phyloP scores from a whole-genome alignment of 768 basidiomycete genomes.

The Sporobolomyces roseus region DNA sequence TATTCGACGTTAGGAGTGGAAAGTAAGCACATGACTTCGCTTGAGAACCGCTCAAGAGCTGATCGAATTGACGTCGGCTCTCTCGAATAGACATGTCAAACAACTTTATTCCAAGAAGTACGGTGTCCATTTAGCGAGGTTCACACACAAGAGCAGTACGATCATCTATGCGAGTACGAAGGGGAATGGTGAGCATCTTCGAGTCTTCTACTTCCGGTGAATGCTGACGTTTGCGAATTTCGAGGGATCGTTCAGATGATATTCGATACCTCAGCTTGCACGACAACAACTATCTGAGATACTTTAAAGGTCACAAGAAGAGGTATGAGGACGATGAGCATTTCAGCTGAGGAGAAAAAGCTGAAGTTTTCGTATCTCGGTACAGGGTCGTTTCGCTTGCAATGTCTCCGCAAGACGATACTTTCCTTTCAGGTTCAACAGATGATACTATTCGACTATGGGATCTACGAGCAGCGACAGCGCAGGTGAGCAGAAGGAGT shows the following conservation, averaged over 20 bases:
- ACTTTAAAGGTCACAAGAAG: constrained; percentile 90
- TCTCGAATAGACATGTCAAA: constrained; percentile 58
- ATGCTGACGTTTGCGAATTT: not conserved
- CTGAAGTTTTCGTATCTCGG: no score
- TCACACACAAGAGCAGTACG: constrained; percentile 82
- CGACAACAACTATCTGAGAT: constrained; percentile 92
- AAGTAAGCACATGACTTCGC: constrained; percentile 65
- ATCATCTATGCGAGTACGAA: constrained; percentile 91
- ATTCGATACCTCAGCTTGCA: constrained; percentile 91
- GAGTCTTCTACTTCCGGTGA: not conserved
- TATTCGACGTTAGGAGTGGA: constrained; percentile 85
- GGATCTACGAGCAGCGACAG: constrained; percentile 78
- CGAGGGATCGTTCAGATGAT: constrained; percentile 55
- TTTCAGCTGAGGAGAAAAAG: not conserved
- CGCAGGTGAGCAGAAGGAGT: constrained; percentile 59
- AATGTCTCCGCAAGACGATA: constrained; percentile 86
- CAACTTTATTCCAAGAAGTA: constrained; percentile 91
- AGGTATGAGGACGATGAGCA: constrained; percentile 49
- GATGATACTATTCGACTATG: constrained; percentile 94
- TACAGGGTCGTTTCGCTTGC: constrained; percentile 77
- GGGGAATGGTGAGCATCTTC: constrained; percentile 61
- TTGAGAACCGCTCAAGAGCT: not conserved
- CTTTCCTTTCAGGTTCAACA: constrained; percentile 88
- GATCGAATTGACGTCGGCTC: not conserved
- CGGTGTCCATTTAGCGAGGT: constrained; percentile 87